Evolutionary conservation across 1,284 basidiomycete species (phyloP).

Genomic region (Cutaneotrichosporon mucoides): DNA sequence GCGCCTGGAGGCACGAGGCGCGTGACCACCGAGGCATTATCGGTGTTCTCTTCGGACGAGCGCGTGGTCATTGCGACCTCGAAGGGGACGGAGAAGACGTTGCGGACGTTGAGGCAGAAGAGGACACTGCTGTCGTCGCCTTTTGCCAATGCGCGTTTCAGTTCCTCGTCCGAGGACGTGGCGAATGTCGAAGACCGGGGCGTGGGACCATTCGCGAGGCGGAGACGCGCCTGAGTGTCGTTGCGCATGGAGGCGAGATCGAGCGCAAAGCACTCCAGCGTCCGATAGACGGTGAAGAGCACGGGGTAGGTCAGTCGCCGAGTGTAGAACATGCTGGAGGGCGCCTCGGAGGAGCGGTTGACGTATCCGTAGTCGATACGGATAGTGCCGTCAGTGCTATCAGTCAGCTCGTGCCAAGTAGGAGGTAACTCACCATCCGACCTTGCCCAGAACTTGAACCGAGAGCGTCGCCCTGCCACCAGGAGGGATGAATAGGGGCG

Average conservation of each 20-base stretch:
- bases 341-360: conserved; percentile 48
- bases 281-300: conserved; percentile 86
- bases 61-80: conserved; percentile 68
- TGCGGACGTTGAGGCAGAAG: conserved; percentile 78
- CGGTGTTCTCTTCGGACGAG: background rate
- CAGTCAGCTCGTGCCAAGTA: background rate
- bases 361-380: conserved; percentile 78
- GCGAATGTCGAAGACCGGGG: conserved; percentile 10
- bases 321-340: conserved; percentile 61
- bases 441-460: conserved; percentile 77
- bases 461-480: conserved; percentile 65
- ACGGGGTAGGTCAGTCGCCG: conserved; percentile 79
- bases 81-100: conserved; percentile 82
- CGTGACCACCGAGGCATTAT: conserved; percentile 50
- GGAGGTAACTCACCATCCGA: conserved; percentile 63
- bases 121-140: conserved; percentile 70
- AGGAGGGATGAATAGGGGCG: conserved; percentile 59
- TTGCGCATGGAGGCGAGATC: conserved; percentile 59
- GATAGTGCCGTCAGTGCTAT: conserved; percentile 70
- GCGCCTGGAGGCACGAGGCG: conserved; percentile 75
- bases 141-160: conserved; percentile 46
- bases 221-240: conserved; percentile 1
- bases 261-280: conserved; percentile 78
- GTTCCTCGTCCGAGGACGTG: conserved; percentile 28
- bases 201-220: conserved; percentile 5